These are phyloP conservation scores for Ensete glaucum DNA, from an alignment of 176 grass and related monocot genomes.

Conservation along the genomic window DNA sequence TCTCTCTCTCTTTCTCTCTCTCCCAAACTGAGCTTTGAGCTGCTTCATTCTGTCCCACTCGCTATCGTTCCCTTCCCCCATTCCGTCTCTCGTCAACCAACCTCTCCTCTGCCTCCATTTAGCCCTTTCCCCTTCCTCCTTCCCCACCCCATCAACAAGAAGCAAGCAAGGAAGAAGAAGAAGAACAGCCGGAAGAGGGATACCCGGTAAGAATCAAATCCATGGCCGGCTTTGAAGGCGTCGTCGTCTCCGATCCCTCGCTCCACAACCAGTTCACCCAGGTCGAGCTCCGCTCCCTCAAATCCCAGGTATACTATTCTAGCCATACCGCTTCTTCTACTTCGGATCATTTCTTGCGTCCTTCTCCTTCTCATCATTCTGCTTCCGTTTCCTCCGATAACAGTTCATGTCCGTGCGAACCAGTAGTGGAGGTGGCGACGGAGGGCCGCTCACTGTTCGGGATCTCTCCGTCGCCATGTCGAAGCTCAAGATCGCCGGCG, in stretches of 20 bases:
- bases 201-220: neutral
- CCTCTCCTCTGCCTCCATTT: neutral
- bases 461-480: slow-evolving; percentile 55
- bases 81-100: neutral
- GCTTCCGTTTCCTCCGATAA: neutral
- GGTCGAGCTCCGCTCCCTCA: slow-evolving; percentile 22
- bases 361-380: neutral
- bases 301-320: neutral
- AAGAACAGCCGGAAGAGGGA: neutral
- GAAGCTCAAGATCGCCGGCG: slow-evolving; percentile 17
- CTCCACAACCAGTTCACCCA: slow-evolving; percentile 16
- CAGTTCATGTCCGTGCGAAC: slow-evolving; percentile 43
- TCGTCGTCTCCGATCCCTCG: slow-evolving; percentile 7
- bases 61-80: neutral
- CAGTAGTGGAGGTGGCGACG: neutral
- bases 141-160: too few relatives aligned
- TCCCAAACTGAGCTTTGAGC: neutral
- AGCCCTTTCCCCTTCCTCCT: neutral
- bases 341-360: neutral
- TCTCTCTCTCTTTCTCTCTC: neutral
- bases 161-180: neutral
- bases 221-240: slow-evolving; percentile 10
- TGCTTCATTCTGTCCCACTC: neutral
- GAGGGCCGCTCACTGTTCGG: slow-evolving; percentile 30
- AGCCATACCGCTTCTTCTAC: neutral